Percentiles rank a stretch among this genome's conserved stretches.
Conservation (phyloP, 2,329 filamentous ascomycete genomes). For the Penicillium vulpinum region DNA sequence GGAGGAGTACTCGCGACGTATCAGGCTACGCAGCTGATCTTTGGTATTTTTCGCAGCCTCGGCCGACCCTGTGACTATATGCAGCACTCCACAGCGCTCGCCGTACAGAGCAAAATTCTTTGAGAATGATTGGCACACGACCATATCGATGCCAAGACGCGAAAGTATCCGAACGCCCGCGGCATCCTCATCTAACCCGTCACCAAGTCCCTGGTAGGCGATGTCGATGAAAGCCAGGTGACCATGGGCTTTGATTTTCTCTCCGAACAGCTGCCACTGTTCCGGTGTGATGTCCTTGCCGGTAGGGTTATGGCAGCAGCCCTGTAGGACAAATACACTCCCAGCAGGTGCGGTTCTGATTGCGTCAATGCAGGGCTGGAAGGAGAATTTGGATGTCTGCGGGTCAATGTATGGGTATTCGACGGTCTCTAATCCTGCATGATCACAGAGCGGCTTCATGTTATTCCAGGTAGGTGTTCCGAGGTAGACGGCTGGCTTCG, state of each 20-base stretch:
- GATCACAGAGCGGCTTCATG: not conserved
- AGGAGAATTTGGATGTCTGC: not conserved
- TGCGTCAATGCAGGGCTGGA: not conserved
- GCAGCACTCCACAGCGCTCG: not conserved
- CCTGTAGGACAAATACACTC: not conserved
- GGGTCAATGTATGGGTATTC: not conserved
- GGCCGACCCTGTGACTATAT: not conserved
- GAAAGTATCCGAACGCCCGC: not conserved
- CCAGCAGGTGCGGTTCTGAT: not conserved
- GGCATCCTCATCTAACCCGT: not conserved
- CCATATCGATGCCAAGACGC: not conserved
- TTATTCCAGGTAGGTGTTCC: not conserved
- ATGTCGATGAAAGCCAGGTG: no score
- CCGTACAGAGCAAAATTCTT: not conserved
- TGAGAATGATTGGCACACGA: not conserved
- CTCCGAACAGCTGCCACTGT: no score
- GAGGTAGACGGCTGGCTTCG: not conserved
- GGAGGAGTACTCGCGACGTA: not conserved
- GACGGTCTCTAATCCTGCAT: not conserved
- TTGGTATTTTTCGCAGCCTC: not conserved
- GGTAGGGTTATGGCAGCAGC: no score
- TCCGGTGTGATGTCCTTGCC: no score
- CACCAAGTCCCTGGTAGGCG: no score
- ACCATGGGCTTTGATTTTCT: no score
- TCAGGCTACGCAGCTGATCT: not conserved